Evolutionary conservation across 352 stramenopile species (phyloP).

Genomic region (Aphanomyces astaci): DNA sequence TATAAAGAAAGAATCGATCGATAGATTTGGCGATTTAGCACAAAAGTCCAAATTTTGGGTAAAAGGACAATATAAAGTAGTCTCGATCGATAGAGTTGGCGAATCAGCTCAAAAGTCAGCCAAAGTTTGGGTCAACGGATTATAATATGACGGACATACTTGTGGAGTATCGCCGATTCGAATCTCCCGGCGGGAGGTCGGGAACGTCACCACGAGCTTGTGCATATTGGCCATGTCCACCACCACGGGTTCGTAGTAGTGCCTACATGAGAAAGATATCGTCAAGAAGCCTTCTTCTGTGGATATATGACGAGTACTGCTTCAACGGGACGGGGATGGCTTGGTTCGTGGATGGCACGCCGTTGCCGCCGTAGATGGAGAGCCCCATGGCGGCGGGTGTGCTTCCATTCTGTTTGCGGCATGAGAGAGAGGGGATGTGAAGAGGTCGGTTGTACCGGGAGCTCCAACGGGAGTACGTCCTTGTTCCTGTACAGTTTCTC

Average conservation of each 20-base stretch:
- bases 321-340: constrained; percentile 48
- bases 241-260: constrained; percentile 68
- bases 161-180: constrained; percentile 72
- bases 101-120: too few species aligned
- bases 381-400: constrained; percentile 65
- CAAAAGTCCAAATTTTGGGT: too few species aligned
- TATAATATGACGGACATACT: constrained; percentile 28
- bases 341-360: constrained; percentile 34
- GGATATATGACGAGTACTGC: background rate
- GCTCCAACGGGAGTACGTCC: constrained; percentile 70
- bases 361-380: constrained; percentile 52
- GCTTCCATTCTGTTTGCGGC: constrained; percentile 56
- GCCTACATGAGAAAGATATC: too few species aligned
- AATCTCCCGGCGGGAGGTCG: constrained; percentile 52
- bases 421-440: background rate
- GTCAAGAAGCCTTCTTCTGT: background rate
- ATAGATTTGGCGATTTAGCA: too few species aligned
- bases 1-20: too few species aligned
- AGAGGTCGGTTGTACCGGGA: constrained; percentile 38
- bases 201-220: constrained; percentile 40
- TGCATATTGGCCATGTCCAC: constrained; percentile 41
- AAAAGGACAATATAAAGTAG: too few species aligned
- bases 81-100: too few species aligned
- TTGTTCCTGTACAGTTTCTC: constrained; percentile 62
- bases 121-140: too few species aligned